phyloP scores from a whole-genome alignment of 305 asterid genomes.

The Ilex paraguariensis region DNA sequence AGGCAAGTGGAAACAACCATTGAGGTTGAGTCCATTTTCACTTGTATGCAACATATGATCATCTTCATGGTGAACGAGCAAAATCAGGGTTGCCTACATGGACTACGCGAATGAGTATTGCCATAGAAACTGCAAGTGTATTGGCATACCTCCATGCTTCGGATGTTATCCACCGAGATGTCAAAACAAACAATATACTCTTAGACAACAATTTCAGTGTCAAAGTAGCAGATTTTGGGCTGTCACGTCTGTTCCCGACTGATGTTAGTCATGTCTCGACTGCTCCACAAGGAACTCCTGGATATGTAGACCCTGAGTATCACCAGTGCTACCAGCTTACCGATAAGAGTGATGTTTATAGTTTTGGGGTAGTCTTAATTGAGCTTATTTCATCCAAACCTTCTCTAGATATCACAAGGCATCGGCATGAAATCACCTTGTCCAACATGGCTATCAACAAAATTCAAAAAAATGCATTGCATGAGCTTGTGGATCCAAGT shows the following conservation, averaged over 20 bases:
- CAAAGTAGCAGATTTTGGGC: slow-evolving; percentile 69
- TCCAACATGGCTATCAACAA: slow-evolving; percentile 53
- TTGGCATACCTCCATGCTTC: slow-evolving; percentile 58
- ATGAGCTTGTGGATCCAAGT: slow-evolving; percentile 48
- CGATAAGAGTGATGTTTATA: slow-evolving; percentile 55
- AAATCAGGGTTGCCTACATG: slow-evolving; percentile 28
- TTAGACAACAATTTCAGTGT: slow-evolving; percentile 42
- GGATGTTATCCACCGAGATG: slow-evolving; percentile 56
- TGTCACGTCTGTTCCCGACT: slow-evolving; percentile 44
- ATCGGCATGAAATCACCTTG: slow-evolving; percentile 49
- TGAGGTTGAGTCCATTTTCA: not conserved
- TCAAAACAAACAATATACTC: slow-evolving; percentile 54
- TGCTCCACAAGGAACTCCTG: slow-evolving; percentile 73
- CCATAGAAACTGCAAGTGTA: slow-evolving; percentile 54
- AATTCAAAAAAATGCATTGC: slow-evolving; percentile 37
- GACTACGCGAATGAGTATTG: slow-evolving; percentile 46
- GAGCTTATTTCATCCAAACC: slow-evolving; percentile 63
- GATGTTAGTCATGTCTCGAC: slow-evolving; percentile 55
- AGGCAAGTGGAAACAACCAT: slow-evolving; percentile 20
- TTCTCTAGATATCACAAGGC: slow-evolving; percentile 53
- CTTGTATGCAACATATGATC: slow-evolving; percentile 17
- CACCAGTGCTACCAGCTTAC: slow-evolving; percentile 58
- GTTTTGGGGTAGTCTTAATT: slow-evolving; percentile 60
- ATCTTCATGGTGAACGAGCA: slow-evolving; percentile 46
- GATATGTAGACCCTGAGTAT: slow-evolving; percentile 73